A percentile compares a stretch with the other conserved stretches of the same genome.
Conservation (phyloP, 306 rosid species). For the Prosopis cineraria region DNA sequence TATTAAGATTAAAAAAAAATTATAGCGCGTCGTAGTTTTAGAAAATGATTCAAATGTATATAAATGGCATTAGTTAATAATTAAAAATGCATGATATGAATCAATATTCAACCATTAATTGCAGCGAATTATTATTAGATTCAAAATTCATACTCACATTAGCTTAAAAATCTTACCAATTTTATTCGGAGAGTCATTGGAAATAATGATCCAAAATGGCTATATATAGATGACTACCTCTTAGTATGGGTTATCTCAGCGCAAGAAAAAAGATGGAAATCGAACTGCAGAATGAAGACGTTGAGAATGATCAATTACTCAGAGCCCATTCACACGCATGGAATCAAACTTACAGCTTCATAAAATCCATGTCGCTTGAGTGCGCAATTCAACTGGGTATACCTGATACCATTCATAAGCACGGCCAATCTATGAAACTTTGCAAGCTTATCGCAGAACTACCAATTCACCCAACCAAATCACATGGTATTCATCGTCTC, state of each 20-base stretch:
- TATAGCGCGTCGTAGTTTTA: too few relatives aligned
- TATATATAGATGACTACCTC: too few relatives aligned
- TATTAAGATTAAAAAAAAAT: too few relatives aligned
- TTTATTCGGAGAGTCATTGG: background rate
- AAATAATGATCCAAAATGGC: background rate
- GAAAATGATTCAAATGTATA: too few relatives aligned
- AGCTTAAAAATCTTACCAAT: background rate
- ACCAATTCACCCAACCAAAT: background rate
- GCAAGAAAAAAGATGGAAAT: background rate
- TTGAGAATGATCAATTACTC: background rate
- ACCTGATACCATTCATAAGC: constrained; percentile 9
- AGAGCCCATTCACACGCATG: constrained; percentile 40
- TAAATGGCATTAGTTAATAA: too few relatives aligned
- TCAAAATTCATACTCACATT: too few relatives aligned
- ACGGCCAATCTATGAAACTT: background rate
- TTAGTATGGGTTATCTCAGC: background rate
- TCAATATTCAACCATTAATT: too few relatives aligned
- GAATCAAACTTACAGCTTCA: constrained; percentile 25
- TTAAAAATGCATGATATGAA: too few relatives aligned
- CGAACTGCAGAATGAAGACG: background rate
- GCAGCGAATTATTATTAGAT: too few relatives aligned
- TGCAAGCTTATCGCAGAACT: background rate
- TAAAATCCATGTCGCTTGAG: constrained; percentile 37
- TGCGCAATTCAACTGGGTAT: constrained; percentile 5
- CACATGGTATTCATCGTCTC: background rate